phyloP scores from a whole-genome alignment of 495 filamentous ascomycete species.

The Letharia lupina region DNA sequence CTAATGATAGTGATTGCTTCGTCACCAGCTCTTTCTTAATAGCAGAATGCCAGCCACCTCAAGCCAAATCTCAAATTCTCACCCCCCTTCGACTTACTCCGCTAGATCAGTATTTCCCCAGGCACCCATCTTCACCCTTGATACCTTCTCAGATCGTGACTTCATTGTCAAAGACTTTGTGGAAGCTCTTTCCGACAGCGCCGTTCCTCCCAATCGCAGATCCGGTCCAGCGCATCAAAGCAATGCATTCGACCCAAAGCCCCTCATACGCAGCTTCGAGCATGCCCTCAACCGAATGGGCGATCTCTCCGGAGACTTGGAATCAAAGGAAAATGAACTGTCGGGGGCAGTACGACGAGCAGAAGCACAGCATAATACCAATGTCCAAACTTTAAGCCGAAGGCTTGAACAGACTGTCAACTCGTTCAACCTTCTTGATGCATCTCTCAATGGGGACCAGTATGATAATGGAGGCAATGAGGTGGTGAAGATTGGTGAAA shows the following conservation, averaged over 20 bases:
- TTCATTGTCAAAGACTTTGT: constrained; percentile 98
- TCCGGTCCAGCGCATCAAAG: constrained; percentile 54
- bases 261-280: constrained; percentile 92
- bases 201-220: constrained; percentile 64
- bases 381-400: constrained; percentile 69
- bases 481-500: constrained; percentile 91
- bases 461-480: constrained; percentile 64
- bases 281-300: constrained; percentile 70
- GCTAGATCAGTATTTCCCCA: constrained; percentile 62
- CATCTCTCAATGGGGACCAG: constrained; percentile 55
- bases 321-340: constrained; percentile 79
- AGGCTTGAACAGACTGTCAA: constrained; percentile 88
- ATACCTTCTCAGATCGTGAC: constrained; percentile 77
- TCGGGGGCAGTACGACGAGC: constrained; percentile 81
- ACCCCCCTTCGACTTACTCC: constrained; percentile 30
- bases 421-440: constrained; percentile 81
- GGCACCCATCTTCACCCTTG: constrained; percentile 73
- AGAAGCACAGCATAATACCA: constrained; percentile 84
- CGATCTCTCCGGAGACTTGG: constrained; percentile 76
- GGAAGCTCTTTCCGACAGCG: constrained; percentile 80
- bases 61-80: constrained; percentile 20
- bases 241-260: constrained; percentile 86
- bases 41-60: constrained; percentile 21
- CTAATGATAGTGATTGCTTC: background rate
- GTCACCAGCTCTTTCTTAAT: background rate